phyloP scores from a whole-genome alignment of 176 grass and related monocot genomes.

The Metroxylon sagu region DNA sequence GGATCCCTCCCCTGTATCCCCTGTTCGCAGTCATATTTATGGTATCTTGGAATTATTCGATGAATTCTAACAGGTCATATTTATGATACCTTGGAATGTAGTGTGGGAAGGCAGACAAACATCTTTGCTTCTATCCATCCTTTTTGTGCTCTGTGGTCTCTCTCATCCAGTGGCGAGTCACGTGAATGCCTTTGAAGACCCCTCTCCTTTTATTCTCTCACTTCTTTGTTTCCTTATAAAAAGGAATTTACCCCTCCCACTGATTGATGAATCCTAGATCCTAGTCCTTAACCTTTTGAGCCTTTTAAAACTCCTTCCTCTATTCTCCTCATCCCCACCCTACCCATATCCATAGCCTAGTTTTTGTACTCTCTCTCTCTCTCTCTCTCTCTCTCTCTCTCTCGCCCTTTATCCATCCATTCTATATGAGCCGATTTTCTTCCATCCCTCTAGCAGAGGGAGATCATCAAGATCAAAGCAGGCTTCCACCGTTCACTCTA shows the following conservation, averaged over 20 bases:
- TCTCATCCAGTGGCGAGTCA: constrained; percentile 30
- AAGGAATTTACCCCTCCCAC: constrained; percentile 19
- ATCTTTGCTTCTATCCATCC: too few species aligned
- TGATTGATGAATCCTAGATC: constrained; percentile 23
- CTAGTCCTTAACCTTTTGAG: constrained; percentile 21
- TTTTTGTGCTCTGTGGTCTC: too few species aligned
- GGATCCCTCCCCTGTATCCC: too few species aligned
- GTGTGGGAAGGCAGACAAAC: too few species aligned
- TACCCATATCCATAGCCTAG: constrained; percentile 11
- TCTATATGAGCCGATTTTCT: constrained; percentile 76
- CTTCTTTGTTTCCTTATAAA: constrained; percentile 58
- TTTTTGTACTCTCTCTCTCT: constrained; percentile 11
- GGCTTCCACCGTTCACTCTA: neutral
- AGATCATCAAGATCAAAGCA: neutral
- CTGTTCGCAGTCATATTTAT: too few species aligned
- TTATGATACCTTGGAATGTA: too few species aligned
- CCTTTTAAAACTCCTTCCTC: constrained; percentile 12
- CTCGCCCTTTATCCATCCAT: neutral
- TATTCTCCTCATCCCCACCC: neutral
- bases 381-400: neutral
- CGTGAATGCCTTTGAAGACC: constrained; percentile 21
- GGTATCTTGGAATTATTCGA: too few species aligned
- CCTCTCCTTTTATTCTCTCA: constrained; percentile 3
- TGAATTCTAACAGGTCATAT: too few species aligned
- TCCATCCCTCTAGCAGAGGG: constrained; percentile 15